Conservation (phyloP, 2,329 filamentous ascomycete genomes). For the Pseudopithomyces maydicus region DNA sequence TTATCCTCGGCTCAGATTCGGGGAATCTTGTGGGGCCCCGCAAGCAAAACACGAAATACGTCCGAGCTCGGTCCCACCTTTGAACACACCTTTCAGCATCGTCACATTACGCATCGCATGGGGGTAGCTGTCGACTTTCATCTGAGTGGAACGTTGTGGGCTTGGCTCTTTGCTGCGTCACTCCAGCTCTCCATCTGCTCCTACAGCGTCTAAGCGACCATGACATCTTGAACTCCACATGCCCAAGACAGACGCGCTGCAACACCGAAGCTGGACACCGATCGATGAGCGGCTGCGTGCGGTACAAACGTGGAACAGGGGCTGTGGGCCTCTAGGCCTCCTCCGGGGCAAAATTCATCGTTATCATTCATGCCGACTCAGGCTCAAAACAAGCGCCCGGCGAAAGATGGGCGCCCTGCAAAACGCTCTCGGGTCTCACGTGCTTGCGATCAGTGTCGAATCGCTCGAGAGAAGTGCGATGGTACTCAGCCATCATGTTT, state of each 20-base stretch:
- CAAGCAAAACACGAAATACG: conserved; percentile 2
- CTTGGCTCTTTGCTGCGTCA: neutral
- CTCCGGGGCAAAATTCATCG: neutral
- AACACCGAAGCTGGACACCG: neutral
- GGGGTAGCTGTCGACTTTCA: neutral
- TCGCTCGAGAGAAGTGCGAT: conserved; percentile 74
- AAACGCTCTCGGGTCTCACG: conserved; percentile 69
- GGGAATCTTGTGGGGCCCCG: conserved; percentile 4
- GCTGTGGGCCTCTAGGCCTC: conserved; percentile 2
- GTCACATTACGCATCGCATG: conserved; percentile 5
- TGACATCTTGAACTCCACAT: neutral
- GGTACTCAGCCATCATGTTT: conserved; percentile 70
- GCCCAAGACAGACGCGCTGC: neutral
- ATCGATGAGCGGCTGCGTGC: neutral
- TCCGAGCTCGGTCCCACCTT: conserved; percentile 1
- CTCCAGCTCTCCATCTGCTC: neutral
- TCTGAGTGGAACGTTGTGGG: neutral
- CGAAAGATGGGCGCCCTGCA: conserved; percentile 24
- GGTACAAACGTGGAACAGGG: neutral
- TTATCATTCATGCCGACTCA: conserved; percentile 4
- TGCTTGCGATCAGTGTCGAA: conserved; percentile 71
- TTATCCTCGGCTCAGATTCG: neutral
- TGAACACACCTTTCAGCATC: conserved; percentile 6
- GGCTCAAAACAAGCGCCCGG: neutral
- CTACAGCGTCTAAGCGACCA: neutral